Conservation (phyloP, 1,284 basidiomycete genomes). For the Cutaneotrichosporon sp. region DNA sequence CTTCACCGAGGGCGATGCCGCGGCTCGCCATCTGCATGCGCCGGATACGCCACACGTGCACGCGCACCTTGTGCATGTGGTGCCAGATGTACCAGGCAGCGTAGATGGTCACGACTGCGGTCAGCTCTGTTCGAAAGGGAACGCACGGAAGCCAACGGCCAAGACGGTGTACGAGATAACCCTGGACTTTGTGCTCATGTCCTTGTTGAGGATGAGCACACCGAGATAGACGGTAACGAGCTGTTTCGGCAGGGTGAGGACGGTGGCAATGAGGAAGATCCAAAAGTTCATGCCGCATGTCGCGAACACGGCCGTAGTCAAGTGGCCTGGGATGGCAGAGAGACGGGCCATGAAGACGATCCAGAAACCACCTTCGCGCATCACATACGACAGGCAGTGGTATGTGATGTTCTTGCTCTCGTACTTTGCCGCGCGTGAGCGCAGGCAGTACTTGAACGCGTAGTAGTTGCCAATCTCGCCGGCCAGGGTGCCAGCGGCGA, state of each 20-base stretch:
- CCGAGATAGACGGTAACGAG: constrained; percentile 73
- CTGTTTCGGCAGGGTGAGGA: constrained; percentile 75
- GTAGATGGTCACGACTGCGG: constrained; percentile 64
- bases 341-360: constrained; percentile 70
- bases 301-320: constrained; percentile 65
- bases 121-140: background rate
- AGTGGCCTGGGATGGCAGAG: constrained; percentile 70
- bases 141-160: constrained; percentile 57
- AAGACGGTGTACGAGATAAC: constrained; percentile 64
- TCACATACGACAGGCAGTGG: constrained; percentile 71
- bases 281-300: constrained; percentile 74
- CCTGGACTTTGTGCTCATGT: constrained; percentile 53
- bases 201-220: constrained; percentile 57
- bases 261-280: constrained; percentile 66
- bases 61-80: constrained; percentile 72
- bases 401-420: constrained; percentile 71
- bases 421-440: constrained; percentile 65
- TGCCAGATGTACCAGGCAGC: constrained; percentile 81
- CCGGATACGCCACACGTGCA: constrained; percentile 68
- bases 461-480: constrained; percentile 50
- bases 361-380: constrained; percentile 75
- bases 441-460: constrained; percentile 56
- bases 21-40: constrained; percentile 46
- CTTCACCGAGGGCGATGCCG: constrained; percentile 16
- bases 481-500: constrained; percentile 39